These are phyloP conservation scores for Leishmania lainsoni DNA, from an alignment of 208 protist genomes.

Conservation along the genomic window DNA sequence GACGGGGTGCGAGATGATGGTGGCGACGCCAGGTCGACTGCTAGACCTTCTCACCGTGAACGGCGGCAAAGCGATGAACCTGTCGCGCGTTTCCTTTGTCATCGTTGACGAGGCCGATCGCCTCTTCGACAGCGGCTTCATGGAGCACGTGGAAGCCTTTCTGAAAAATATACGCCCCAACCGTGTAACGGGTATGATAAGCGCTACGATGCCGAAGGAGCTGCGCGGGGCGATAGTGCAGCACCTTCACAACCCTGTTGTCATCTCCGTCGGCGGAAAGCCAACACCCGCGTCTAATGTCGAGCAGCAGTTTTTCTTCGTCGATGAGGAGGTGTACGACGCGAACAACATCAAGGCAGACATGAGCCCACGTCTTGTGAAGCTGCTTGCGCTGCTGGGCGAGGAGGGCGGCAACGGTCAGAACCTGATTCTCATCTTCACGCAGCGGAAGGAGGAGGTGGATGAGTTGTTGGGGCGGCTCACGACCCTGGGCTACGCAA, in stretches of 20 bases:
- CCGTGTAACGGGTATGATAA: slow-evolving; percentile 90
- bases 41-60: slow-evolving; percentile 91
- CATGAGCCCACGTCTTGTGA: slow-evolving; percentile 73
- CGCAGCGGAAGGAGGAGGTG: slow-evolving; percentile 89
- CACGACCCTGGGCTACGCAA: slow-evolving; percentile 75
- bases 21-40: slow-evolving; percentile 85
- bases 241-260: slow-evolving; percentile 77
- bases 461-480: slow-evolving; percentile 88
- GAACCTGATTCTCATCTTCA: slow-evolving; percentile 91
- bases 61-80: slow-evolving; percentile 56
- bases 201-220: slow-evolving; percentile 91
- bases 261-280: slow-evolving; percentile 89
- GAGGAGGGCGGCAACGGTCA: slow-evolving; percentile 70
- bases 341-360: slow-evolving; percentile 50
- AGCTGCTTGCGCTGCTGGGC: slow-evolving; percentile 88
- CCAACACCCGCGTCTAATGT: slow-evolving; percentile 88
- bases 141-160: slow-evolving; percentile 92
- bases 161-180: slow-evolving; percentile 89
- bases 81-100: slow-evolving; percentile 81
- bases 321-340: slow-evolving; percentile 87
- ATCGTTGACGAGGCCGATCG: slow-evolving; percentile 95
- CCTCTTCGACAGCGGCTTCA: slow-evolving; percentile 95
- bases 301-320: slow-evolving; percentile 90
- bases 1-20: slow-evolving; percentile 79
- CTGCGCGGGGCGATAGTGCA: slow-evolving; percentile 76